phyloP scores from a whole-genome alignment of 352 stramenopile genomes.

The Phytophthora pini region DNA sequence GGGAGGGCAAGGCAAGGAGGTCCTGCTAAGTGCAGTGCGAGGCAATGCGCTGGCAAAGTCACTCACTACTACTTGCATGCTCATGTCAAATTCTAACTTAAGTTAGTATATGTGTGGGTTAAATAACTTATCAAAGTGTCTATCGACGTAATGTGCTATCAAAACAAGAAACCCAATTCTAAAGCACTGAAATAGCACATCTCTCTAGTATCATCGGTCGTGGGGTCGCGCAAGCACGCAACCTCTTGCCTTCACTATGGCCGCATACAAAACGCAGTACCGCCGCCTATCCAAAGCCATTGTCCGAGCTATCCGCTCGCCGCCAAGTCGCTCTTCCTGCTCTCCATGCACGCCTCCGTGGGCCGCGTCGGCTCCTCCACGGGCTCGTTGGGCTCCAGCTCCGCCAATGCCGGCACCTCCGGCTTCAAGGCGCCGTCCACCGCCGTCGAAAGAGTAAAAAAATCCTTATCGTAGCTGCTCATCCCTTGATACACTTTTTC shows the following conservation, averaged over 20 bases:
- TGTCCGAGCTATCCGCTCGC: background rate
- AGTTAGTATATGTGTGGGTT: background rate
- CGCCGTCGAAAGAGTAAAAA: slow-evolving; percentile 58
- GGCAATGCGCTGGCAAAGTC: slow-evolving; percentile 1
- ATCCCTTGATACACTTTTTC: slow-evolving; percentile 7
- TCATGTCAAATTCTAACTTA: background rate
- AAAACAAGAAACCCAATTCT: no score
- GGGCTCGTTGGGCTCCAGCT: slow-evolving; percentile 37
- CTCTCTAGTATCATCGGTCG: background rate
- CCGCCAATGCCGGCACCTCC: slow-evolving; percentile 19
- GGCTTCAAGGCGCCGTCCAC: slow-evolving; percentile 52
- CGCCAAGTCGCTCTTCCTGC: background rate
- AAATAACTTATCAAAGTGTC: no score
- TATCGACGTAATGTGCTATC: no score
- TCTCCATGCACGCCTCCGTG: slow-evolving; percentile 44
- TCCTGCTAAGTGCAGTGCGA: background rate
- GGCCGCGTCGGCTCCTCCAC: slow-evolving; percentile 41
- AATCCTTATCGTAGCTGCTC: slow-evolving; percentile 18
- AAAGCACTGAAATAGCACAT: background rate
- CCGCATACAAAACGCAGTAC: slow-evolving; percentile 4
- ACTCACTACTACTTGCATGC: background rate
- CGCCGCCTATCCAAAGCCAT: slow-evolving; percentile 17
- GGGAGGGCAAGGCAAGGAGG: background rate
- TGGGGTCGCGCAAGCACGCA: slow-evolving; percentile 11
- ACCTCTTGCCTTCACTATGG: slow-evolving; percentile 9